Base-by-base conservation (phyloP, 2,329 filamentous ascomycete species). In the Exophiala dermatitidis region DNA sequence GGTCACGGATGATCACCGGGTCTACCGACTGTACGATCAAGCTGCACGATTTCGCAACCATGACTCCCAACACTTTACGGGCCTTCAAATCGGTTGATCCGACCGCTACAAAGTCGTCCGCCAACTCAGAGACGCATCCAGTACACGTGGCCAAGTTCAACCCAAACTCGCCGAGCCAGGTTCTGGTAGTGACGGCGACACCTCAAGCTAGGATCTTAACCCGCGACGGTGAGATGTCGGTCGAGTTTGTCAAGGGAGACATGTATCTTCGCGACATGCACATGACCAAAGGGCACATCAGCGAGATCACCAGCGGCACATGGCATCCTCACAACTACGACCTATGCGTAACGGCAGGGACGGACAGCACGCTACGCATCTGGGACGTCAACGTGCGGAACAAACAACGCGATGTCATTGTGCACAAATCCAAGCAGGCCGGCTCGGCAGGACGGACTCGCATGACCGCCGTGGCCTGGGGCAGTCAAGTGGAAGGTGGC, bases 231-330 rank as follows among this genome's bases (percentile, higher is more conserved):
- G 88, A 94, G 42, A 78, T 86, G 5, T 64, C 94, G 46, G 85
- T 85, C 1, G 90, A 96, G 66, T 97, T 95, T 61, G 85, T 90
- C 62, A 98, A 98, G 72, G 93, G 93, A 43, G 93, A 98, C 68
- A 97, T 97, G 90, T 98, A 98, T 65, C 73, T 98, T 61, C 81
- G 91, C 50, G 93, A 98, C 68, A 94, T 97, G 86, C 82, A 96
- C 71, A 90, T 97, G 68, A 98, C 93, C 3, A 97, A 96, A 68
- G 93, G 93, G 1, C 93, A 98, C 70, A 84, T 96, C 48, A 90
- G 90, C 3, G 93, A 96, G 70, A 81, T 96, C 38, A 90, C 89
- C 2, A 86, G 85, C 26, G 91, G 88, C 26, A 86, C 85, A 37
- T 98, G 93, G 93, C 88, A 91, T 69, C 93, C 93, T 0, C 84